Base-by-base conservation (phyloP, 2,329 filamentous ascomycete species). In the Phoma sp. region DNA sequence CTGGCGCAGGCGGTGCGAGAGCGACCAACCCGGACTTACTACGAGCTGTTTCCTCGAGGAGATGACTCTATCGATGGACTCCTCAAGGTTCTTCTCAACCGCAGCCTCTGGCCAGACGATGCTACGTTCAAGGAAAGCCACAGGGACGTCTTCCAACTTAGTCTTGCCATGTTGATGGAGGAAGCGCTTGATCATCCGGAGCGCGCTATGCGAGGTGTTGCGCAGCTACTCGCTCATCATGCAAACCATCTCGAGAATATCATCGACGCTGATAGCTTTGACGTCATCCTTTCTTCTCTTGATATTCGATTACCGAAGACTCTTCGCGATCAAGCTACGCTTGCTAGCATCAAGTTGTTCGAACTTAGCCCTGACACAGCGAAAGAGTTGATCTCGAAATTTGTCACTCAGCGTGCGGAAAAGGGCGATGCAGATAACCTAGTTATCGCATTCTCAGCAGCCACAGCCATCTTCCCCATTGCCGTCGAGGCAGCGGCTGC, bases 361-460 rank as follows among this genome's bases (percentile, higher is more conserved):
- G 90, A 93, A 72, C 86, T 88, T 23, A 87, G 90, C 3, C 86
- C 86, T 47, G 85, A 93, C 11, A 82, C 84, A 6, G 91, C 92
- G 3, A 83, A 87, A 60, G 81, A 85, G 61, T 84, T 87, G 61
- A 84, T 97, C 42, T 84, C 85, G 5, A 83, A 84, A 5, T 93
- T 95, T 72, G 90, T 97, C 71, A 87, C 87, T 47, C 80, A 84
- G 14, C 86, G 88, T 47, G 81, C 96, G 14, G 78, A 84, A 62
- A 87, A 88, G 59, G 87, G 87, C 46, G 93, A 89, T 20, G 91
- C 92, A 60, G 93, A 97, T 67, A 91, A 96, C 74, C 86, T 96
- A 62, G 91, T 96, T 48, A 82, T 95, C 42, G 93, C 93, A 5
- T 98, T 97, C 73, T 98, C 93, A 47, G 92, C 93, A n/a, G 92